Percentiles rank a stretch among this genome's conserved stretches.
These are phyloP conservation scores for Lactarius trivialis DNA, from an alignment of 768 basidiomycete genomes.

Conservation along the genomic window DNA sequence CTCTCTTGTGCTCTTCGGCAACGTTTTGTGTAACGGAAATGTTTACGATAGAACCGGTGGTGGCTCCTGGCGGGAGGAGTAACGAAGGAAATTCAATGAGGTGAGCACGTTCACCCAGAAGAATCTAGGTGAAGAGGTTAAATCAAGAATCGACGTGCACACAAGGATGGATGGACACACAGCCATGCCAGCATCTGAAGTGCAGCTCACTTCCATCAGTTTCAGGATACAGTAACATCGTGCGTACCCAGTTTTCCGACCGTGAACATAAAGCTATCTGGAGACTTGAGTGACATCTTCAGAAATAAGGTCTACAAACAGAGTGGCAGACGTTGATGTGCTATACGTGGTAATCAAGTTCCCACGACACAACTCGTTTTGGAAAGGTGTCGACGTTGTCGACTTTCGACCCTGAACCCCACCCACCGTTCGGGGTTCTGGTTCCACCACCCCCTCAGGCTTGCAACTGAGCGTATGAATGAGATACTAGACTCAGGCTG, in stretches of 20 bases:
- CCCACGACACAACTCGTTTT: neutral
- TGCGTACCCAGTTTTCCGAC: conserved; percentile 87
- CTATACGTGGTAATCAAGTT: neutral
- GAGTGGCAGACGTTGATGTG: neutral
- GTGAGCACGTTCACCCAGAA: conserved; percentile 90
- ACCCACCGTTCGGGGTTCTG: too few species aligned
- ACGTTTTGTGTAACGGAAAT: conserved; percentile 90
- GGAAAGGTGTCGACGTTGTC: too few species aligned
- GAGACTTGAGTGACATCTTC: conserved; percentile 27
- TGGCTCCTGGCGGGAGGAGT: conserved; percentile 85
- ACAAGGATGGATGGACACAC: conserved; percentile 38
- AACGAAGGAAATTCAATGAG: conserved; percentile 98
- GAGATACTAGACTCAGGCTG: too few species aligned
- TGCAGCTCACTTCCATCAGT: conserved; percentile 18
- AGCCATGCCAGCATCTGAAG: conserved; percentile 87
- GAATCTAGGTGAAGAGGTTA: conserved; percentile 48
- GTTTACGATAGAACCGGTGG: conserved; percentile 93
- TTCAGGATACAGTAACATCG: neutral
- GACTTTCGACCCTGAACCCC: too few species aligned
- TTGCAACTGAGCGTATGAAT: too few species aligned
- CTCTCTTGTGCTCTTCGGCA: conserved; percentile 74
- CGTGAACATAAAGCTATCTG: conserved; percentile 82
- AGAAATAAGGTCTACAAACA: neutral
- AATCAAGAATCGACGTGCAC: conserved; percentile 19
- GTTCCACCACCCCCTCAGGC: too few species aligned